Percentiles rank a stretch among this genome's conserved stretches.
Conservation (phyloP, 768 basidiomycete genomes). For the Rhodotorula kratochvilovae region DNA sequence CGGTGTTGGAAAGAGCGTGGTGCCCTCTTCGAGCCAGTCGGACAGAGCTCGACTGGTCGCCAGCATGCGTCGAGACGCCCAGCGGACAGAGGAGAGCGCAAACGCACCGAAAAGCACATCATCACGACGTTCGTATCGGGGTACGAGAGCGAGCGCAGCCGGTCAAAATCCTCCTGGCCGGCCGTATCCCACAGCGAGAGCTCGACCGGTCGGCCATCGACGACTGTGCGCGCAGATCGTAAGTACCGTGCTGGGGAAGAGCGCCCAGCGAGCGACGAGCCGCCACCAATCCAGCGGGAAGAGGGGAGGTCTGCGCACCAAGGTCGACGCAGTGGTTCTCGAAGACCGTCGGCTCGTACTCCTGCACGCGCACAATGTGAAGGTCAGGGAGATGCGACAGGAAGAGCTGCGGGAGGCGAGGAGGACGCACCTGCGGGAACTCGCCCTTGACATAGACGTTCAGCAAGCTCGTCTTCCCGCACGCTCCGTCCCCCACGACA, state of each 20-base stretch:
- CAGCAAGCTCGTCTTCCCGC: slow-evolving; percentile 55
- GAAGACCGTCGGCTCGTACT: slow-evolving; percentile 78
- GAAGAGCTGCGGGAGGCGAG: too few relatives aligned
- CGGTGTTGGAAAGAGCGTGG: too few relatives aligned
- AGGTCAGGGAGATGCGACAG: too few relatives aligned
- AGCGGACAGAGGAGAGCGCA: background rate
- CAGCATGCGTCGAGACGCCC: background rate
- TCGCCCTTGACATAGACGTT: slow-evolving; percentile 87
- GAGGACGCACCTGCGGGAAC: slow-evolving; percentile 93
- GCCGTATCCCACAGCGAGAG: slow-evolving; percentile 97
- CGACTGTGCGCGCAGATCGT: background rate
- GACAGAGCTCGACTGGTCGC: too few relatives aligned
- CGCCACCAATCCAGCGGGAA: too few relatives aligned
- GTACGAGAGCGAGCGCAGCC: slow-evolving; percentile 87
- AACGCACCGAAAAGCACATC: slow-evolving; percentile 85
- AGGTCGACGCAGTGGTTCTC: slow-evolving; percentile 77
- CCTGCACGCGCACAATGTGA: background rate
- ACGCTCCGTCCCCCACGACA: slow-evolving; percentile 95
- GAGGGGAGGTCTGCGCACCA: background rate
- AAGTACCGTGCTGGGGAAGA: background rate
- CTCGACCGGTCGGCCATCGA: slow-evolving; percentile 78
- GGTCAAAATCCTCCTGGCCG: slow-evolving; percentile 96
- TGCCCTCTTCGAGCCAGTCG: too few relatives aligned
- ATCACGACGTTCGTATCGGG: slow-evolving; percentile 94
- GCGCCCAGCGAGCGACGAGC: too few relatives aligned